Percentiles rank a stretch among this genome's conserved stretches.
These are phyloP conservation scores for Juglanconis juglandina DNA, from an alignment of 2,329 filamentous ascomycete genomes.

Conservation along the genomic window DNA sequence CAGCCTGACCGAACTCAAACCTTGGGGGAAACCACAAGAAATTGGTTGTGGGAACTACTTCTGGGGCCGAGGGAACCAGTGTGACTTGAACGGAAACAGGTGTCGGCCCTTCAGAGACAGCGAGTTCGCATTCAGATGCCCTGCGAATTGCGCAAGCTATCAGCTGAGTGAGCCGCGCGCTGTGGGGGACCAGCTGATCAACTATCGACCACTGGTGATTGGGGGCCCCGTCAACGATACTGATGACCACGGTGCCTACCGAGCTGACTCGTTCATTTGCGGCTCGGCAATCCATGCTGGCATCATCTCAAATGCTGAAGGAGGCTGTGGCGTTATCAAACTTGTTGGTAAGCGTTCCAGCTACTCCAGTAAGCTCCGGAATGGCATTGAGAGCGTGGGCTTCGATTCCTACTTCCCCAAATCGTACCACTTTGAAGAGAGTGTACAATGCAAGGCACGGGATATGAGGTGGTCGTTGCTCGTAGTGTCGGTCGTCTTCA, in stretches of 20 bases:
- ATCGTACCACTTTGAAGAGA: slow-evolving; percentile 71
- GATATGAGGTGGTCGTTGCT: slow-evolving; percentile 85
- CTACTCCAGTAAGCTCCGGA: slow-evolving; percentile 61
- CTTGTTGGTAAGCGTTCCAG: slow-evolving; percentile 65
- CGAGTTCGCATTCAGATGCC: slow-evolving; percentile 71
- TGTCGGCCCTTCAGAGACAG: slow-evolving; percentile 72
- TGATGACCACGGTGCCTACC: slow-evolving; percentile 60
- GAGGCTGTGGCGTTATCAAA: slow-evolving; percentile 70
- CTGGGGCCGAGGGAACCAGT: slow-evolving; percentile 68
- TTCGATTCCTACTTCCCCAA: slow-evolving; percentile 91
- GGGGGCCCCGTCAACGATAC: slow-evolving; percentile 55
- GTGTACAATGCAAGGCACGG: slow-evolving; percentile 63
- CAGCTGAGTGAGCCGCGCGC: slow-evolving; percentile 69
- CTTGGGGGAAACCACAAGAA: slow-evolving; percentile 62
- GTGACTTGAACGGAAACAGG: slow-evolving; percentile 69
- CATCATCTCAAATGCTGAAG: slow-evolving; percentile 60
- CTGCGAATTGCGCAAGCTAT: slow-evolving; percentile 65
- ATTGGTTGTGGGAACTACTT: slow-evolving; percentile 67
- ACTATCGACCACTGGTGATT: slow-evolving; percentile 63
- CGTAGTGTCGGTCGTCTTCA: slow-evolving; percentile 76
- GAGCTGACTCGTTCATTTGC: slow-evolving; percentile 80
- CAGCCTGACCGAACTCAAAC: slow-evolving; percentile 57
- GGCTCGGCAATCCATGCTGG: slow-evolving; percentile 73
- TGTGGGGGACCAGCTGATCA: slow-evolving; percentile 66
- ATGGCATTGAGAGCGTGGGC: slow-evolving; percentile 71